Evolutionary conservation across 495 filamentous ascomycete genomes (phyloP).

Genomic region (Penicillium psychrofluorescens): DNA sequence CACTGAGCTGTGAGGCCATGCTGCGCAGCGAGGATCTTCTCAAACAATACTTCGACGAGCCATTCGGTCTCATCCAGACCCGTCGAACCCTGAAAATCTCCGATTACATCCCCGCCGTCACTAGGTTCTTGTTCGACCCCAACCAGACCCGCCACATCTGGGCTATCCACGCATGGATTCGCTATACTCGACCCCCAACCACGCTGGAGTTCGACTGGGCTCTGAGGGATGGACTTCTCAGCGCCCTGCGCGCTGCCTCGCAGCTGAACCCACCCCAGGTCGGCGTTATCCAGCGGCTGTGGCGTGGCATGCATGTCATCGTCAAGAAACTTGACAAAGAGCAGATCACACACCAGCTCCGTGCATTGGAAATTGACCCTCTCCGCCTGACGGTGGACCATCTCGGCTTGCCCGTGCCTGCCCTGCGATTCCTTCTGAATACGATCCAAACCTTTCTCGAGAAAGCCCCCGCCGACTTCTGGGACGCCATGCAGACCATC

Average conservation of each 20-base stretch:
- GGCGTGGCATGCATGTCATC: conserved; percentile 67
- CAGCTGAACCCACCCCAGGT: conserved; percentile 38
- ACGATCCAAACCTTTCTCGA: conserved; percentile 60
- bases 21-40: conserved; percentile 46
- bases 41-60: conserved; percentile 58
- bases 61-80: conserved; percentile 68
- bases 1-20: conserved; percentile 54
- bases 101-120: conserved; percentile 69
- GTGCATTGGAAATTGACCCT: conserved; percentile 71
- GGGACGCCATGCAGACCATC: conserved; percentile 76
- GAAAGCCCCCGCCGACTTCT: conserved; percentile 70
- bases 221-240: conserved; percentile 56
- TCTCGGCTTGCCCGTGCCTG: conserved; percentile 51
- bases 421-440: conserved; percentile 55
- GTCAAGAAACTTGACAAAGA: conserved; percentile 62
- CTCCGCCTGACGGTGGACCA: conserved; percentile 73
- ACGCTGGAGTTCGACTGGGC: conserved; percentile 75
- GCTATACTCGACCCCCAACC: conserved; percentile 49
- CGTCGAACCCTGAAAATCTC: conserved; percentile 63
- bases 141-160: conserved; percentile 54
- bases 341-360: conserved; percentile 68
- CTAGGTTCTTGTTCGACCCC: conserved; percentile 68
- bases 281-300: conserved; percentile 56
- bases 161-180: conserved; percentile 60
- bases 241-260: conserved; percentile 28